Conservation (phyloP, 2,329 filamentous ascomycete genomes). For the Penicillium sp. region DNA sequence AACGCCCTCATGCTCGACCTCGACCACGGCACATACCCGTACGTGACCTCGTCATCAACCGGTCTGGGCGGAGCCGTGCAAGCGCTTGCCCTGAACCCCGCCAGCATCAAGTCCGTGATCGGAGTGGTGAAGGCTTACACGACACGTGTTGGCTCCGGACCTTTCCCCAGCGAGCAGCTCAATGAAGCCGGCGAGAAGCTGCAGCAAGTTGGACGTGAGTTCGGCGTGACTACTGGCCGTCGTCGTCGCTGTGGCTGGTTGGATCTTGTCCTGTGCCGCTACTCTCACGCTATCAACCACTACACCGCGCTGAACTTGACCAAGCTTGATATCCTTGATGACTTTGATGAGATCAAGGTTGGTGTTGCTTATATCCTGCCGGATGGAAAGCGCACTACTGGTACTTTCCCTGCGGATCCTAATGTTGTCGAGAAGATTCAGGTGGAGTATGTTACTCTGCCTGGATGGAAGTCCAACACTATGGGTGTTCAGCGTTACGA, state of each 20-base stretch:
- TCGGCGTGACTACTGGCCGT: conserved; percentile 59
- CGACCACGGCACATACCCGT: conserved; percentile 53
- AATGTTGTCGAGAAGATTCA: conserved; percentile 53
- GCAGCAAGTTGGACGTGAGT: conserved; percentile 55
- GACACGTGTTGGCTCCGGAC: conserved; percentile 58
- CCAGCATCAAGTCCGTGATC: conserved; percentile 57
- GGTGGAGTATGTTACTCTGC: conserved; percentile 58
- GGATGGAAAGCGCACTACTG: conserved; percentile 49
- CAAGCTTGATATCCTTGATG: conserved; percentile 63
- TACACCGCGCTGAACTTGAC: conserved; percentile 60
- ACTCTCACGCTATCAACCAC: conserved; percentile 56
- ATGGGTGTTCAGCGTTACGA: conserved; percentile 57
- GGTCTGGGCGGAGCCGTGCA: conserved; percentile 54
- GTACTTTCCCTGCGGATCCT: conserved; percentile 58
- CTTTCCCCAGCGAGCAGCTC: conserved; percentile 62
- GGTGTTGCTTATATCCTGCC: conserved; percentile 56
- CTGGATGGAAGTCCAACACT: conserved; percentile 61
- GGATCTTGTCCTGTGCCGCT: conserved; percentile 63
- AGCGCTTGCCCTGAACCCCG: conserved; percentile 58
- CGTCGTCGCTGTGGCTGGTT: conserved; percentile 64
- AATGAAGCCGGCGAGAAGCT: conserved; percentile 57
- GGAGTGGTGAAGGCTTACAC: conserved; percentile 67
- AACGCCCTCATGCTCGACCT: conserved; percentile 63
- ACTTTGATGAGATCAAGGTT: conserved; percentile 62
- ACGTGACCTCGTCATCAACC: conserved; percentile 49